Percentiles rank a stretch among this genome's conserved stretches.
phyloP scores from a whole-genome alignment of 2,329 filamentous ascomycete genomes.

The Aspergillus clavatus region DNA sequence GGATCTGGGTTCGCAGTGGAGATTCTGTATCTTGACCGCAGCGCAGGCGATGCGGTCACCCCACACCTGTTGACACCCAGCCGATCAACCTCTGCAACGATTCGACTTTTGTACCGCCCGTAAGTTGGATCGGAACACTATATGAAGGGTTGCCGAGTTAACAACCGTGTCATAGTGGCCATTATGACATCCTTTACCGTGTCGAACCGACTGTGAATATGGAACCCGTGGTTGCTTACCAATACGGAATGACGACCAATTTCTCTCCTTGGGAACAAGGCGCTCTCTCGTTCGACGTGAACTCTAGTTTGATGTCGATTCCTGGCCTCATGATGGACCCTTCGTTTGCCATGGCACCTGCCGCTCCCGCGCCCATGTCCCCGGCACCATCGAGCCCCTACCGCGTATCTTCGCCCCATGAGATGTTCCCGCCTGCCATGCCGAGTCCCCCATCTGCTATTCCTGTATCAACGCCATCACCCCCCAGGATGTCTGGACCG shows the following conservation, averaged over 20 bases:
- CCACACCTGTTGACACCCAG: conserved; percentile 39
- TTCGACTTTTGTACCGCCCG: conserved; percentile 65
- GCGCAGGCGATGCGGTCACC: conserved; percentile 67
- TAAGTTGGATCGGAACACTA: conserved; percentile 36
- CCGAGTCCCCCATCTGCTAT: conserved; percentile 21
- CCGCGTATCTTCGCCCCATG: conserved; percentile 29
- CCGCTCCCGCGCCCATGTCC: conserved; percentile 28
- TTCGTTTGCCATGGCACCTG: conserved; percentile 25
- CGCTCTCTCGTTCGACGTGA: conserved; percentile 37
- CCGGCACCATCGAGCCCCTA: conserved; percentile 27
- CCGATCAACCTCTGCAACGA: conserved; percentile 51
- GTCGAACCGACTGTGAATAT: conserved; percentile 42
- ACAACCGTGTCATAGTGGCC: conserved; percentile 53
- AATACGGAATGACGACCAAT: conserved; percentile 38
- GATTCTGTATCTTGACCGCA: conserved; percentile 87
- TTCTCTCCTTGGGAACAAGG: conserved; percentile 36
- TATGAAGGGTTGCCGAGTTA: neutral
- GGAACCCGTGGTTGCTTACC: conserved; percentile 38
- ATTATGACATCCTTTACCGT: conserved; percentile 92
- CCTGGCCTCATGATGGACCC: conserved; percentile 38
- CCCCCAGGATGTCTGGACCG: conserved; percentile 22
- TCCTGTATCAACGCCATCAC: conserved; percentile 26
- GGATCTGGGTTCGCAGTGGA: conserved; percentile 75
- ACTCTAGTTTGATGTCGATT: conserved; percentile 38
- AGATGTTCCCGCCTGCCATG: conserved; percentile 32